Conservation (phyloP, 306 rosid species). For the Acacia melanoxylon region DNA sequence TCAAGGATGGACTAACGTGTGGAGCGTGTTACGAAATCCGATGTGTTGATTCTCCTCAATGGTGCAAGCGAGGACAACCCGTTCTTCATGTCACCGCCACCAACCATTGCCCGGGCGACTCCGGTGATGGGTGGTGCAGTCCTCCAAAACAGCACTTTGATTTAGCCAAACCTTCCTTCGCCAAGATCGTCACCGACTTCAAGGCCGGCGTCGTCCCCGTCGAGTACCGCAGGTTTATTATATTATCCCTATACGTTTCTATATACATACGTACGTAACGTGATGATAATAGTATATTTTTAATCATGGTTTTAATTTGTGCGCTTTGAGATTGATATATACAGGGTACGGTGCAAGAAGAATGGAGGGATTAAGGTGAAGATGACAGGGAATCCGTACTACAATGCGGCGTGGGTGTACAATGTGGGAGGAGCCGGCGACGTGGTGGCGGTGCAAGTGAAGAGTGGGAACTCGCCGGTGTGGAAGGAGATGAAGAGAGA, state of each 20-base stretch:
- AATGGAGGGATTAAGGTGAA: constrained; percentile 53
- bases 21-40: constrained; percentile 59
- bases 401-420: constrained; percentile 46
- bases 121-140: constrained; percentile 62
- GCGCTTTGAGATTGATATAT: neutral
- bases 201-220: constrained; percentile 49
- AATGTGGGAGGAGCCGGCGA: constrained; percentile 67
- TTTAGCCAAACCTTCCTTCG: constrained; percentile 46
- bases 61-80: constrained; percentile 52
- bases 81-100: constrained; percentile 50
- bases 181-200: constrained; percentile 39
- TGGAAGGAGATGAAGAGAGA: constrained; percentile 43
- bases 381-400: constrained; percentile 56
- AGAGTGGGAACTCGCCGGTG: constrained; percentile 31
- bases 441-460: constrained; percentile 41
- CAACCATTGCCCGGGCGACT: constrained; percentile 49
- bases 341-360: constrained; percentile 42
- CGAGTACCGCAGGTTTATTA: constrained; percentile 45
- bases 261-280: too few relatives aligned
- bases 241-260: neutral
- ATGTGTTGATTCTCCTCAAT: constrained; percentile 41
- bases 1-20: constrained; percentile 49
- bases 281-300: too few relatives aligned
- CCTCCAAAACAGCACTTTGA: constrained; percentile 60
- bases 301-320: too few relatives aligned